A percentile compares a stretch with the other conserved stretches of the same genome.
These are phyloP conservation scores for Aristolochia californica DNA, from an alignment of 164 flowering plant species.

Conservation along the genomic window DNA sequence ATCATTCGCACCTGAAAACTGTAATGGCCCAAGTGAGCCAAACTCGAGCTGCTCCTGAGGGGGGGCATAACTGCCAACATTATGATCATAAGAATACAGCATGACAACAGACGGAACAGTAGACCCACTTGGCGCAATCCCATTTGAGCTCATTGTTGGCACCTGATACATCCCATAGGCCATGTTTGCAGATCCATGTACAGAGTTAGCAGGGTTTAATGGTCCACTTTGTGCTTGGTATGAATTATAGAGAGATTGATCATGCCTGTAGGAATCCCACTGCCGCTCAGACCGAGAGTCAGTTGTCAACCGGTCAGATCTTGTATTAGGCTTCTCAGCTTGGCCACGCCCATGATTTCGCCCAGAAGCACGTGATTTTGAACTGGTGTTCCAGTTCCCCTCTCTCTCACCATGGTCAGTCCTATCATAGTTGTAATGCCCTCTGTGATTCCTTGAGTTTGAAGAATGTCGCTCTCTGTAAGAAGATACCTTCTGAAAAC, in stretches of 20 bases:
- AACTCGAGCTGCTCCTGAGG: slow-evolving; percentile 72
- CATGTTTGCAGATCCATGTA: slow-evolving; percentile 37
- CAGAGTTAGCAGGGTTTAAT: slow-evolving; percentile 29
- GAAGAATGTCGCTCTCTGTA: slow-evolving; percentile 59
- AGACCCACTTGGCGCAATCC: slow-evolving; percentile 51
- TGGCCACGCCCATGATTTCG: slow-evolving; percentile 58
- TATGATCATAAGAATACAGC: slow-evolving; percentile 77
- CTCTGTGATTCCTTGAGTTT: slow-evolving; percentile 42
- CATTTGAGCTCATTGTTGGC: slow-evolving; percentile 38
- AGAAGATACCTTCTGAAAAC: slow-evolving; percentile 54
- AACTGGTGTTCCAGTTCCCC: slow-evolving; percentile 59
- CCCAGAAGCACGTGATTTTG: slow-evolving; percentile 49
- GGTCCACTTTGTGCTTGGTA: slow-evolving; percentile 63
- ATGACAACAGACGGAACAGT: slow-evolving; percentile 53
- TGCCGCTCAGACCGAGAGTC: slow-evolving; percentile 49
- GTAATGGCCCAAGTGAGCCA: slow-evolving; percentile 75
- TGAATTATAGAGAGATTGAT: slow-evolving; percentile 26
- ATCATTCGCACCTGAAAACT: slow-evolving; percentile 37
- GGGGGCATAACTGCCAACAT: slow-evolving; percentile 32
- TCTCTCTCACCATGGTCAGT: slow-evolving; percentile 74
- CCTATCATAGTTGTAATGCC: slow-evolving; percentile 52
- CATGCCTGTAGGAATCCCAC: slow-evolving; percentile 54
- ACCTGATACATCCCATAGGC: slow-evolving; percentile 65
- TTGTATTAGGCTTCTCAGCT: slow-evolving; percentile 48
- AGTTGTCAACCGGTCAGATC: slow-evolving; percentile 37